phyloP scores from a whole-genome alignment of 495 filamentous ascomycete genomes.

The Melanomma pulvis-pyrius region DNA sequence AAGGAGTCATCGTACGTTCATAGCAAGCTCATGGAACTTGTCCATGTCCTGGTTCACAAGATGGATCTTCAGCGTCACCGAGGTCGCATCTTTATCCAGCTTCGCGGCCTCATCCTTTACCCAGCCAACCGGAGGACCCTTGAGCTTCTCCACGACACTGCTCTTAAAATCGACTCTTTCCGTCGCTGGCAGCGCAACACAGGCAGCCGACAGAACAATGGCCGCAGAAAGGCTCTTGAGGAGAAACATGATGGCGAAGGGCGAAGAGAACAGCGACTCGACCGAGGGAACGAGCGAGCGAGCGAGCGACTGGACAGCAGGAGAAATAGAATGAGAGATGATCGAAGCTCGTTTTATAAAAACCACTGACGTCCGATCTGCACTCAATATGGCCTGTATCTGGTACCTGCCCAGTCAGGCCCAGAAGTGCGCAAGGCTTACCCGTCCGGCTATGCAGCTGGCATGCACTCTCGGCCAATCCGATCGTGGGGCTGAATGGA shows the following conservation, averaged over 20 bases:
- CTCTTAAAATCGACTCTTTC: neutral
- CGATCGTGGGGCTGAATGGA: neutral
- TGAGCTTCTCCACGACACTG: slow-evolving; percentile 9
- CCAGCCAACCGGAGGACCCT: slow-evolving; percentile 9
- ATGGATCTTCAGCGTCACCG: slow-evolving; percentile 17
- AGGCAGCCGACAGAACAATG: neutral
- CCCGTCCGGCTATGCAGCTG: neutral
- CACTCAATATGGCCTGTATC: neutral
- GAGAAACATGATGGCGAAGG: slow-evolving; percentile 9
- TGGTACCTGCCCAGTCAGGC: slow-evolving; percentile 3
- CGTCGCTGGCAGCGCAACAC: neutral
- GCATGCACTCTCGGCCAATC: neutral
- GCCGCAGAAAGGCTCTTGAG: neutral
- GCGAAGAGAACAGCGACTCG: neutral
- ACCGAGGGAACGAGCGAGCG: neutral
- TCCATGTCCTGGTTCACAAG: slow-evolving; percentile 18
- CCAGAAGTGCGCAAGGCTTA: neutral
- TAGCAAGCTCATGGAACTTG: slow-evolving; percentile 16
- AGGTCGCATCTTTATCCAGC: slow-evolving; percentile 9
- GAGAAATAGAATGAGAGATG: neutral
- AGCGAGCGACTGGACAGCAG: neutral
- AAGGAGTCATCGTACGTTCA: slow-evolving; percentile 7
- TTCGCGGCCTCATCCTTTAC: slow-evolving; percentile 6
- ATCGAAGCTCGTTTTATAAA: neutral
- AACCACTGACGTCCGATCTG: neutral